Conservation (phyloP, 768 basidiomycete genomes). For the Mycena latifolia region DNA sequence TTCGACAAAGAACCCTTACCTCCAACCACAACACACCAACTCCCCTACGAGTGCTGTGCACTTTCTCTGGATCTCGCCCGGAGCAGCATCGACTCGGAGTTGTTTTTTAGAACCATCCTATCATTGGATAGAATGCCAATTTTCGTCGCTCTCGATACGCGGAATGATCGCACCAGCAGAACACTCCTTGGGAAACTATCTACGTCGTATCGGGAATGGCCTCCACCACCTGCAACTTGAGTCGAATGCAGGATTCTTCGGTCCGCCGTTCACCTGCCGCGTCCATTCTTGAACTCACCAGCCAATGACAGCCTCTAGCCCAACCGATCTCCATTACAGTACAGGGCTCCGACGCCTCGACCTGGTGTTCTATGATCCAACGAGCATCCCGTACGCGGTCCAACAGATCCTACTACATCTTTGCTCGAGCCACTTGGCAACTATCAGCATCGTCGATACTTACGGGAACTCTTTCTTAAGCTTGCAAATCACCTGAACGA, state of each 20-base stretch:
- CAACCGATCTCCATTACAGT: background rate
- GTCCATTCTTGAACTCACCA: background rate
- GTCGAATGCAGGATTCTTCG: background rate
- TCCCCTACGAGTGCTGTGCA: background rate
- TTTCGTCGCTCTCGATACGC: slow-evolving; percentile 15
- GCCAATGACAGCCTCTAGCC: background rate
- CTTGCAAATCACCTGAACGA: too few species aligned
- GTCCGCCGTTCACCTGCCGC: background rate
- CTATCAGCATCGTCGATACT: background rate
- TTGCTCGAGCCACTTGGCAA: background rate
- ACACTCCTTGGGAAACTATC: background rate
- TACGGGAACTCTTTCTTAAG: too few species aligned
- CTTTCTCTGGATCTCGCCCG: background rate
- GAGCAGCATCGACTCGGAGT: too few species aligned
- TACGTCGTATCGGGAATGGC: slow-evolving; percentile 1
- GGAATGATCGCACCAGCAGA: background rate
- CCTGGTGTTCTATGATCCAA: background rate
- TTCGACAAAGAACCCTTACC: background rate
- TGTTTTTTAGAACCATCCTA: slow-evolving; percentile 5
- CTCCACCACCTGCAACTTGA: background rate
- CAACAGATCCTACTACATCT: background rate
- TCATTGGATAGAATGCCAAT: background rate
- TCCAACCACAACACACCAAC: background rate
- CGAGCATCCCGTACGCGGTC: background rate
- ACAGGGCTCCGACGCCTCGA: slow-evolving; percentile 5